These are phyloP conservation scores for Aegilops sharonensis DNA, from an alignment of 176 grass and related monocot genomes.

Conservation along the genomic window DNA sequence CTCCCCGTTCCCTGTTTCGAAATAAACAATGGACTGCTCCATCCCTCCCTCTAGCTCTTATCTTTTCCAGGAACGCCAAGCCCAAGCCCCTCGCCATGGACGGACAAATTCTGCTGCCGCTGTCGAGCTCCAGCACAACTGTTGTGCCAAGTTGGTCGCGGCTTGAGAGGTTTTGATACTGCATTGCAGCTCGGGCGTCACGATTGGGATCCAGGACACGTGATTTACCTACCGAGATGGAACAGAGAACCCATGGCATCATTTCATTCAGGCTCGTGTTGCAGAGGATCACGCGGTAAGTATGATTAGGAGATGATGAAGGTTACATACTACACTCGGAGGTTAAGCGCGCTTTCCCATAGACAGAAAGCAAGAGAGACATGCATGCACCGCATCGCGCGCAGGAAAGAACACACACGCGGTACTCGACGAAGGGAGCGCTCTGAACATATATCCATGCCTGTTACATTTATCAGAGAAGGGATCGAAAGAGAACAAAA, in stretches of 20 bases:
- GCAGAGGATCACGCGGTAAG: constrained; percentile 30
- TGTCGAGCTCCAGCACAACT: not conserved
- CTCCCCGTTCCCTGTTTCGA: constrained; percentile 42
- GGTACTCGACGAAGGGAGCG: not conserved
- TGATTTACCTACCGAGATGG: not conserved
- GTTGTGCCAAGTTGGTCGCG: not conserved
- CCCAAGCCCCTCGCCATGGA: not conserved
- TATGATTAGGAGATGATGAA: constrained; percentile 15
- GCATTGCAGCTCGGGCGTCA: not conserved
- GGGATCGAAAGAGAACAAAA: constrained; percentile 9
- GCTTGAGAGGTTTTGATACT: not conserved
- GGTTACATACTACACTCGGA: not conserved
- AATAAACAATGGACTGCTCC: not conserved
- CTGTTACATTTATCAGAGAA: constrained; percentile 29
- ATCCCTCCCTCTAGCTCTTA: too few species aligned
- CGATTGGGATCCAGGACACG: not conserved
- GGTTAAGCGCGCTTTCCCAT: not conserved
- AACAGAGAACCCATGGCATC: not conserved
- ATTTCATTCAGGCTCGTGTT: not conserved
- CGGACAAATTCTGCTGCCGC: not conserved
- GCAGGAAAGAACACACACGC: not conserved
- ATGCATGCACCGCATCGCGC: not conserved
- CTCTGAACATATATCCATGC: constrained; percentile 22
- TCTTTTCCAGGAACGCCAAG: not conserved
- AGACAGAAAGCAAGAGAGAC: not conserved